Percentiles rank a stretch among this genome's conserved stretches.
These are phyloP conservation scores for Phytophthora pisi DNA, from an alignment of 352 stramenopile genomes.

Conservation along the genomic window DNA sequence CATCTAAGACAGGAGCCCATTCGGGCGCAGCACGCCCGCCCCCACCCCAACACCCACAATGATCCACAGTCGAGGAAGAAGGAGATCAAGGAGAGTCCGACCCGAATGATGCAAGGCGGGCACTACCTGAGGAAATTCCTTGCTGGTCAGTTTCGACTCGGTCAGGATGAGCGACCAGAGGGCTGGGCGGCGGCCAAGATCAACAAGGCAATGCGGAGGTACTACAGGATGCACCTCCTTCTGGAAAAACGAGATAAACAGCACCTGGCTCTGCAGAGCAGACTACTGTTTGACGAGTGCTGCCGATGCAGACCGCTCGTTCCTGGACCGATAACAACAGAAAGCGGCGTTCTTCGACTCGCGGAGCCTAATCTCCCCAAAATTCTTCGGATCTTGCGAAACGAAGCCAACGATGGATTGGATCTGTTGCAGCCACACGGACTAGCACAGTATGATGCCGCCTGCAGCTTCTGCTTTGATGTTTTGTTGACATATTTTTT, in stretches of 20 bases:
- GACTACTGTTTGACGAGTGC: conserved; percentile 79
- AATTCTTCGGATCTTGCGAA: conserved; percentile 63
- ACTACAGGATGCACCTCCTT: conserved; percentile 57
- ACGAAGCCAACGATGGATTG: conserved; percentile 58
- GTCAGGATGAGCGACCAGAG: conserved; percentile 44
- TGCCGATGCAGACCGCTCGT: conserved; percentile 66
- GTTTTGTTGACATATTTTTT: background rate
- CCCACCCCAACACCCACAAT: conserved; percentile 14
- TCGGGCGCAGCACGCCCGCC: conserved; percentile 17
- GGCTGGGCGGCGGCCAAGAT: conserved; percentile 66
- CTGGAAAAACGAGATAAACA: conserved; percentile 46
- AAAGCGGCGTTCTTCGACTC: conserved; percentile 69
- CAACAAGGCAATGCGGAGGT: conserved; percentile 58
- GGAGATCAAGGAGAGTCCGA: conserved; percentile 24
- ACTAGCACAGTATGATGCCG: conserved; percentile 51
- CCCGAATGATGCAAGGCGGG: conserved; percentile 15
- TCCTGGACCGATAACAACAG: conserved; percentile 52
- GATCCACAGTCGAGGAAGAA: conserved; percentile 11
- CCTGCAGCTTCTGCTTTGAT: background rate
- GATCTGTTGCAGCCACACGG: conserved; percentile 73
- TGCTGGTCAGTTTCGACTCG: conserved; percentile 38
- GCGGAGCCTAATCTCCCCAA: conserved; percentile 68
- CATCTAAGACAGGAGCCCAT: conserved; percentile 41
- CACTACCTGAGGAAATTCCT: conserved; percentile 55
- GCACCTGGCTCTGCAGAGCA: conserved; percentile 63